A percentile compares a stretch with the other conserved stretches of the same genome.
Conservation (phyloP, 148 eudicot genomes). For the Rhododendron kiyosumense region DNA sequence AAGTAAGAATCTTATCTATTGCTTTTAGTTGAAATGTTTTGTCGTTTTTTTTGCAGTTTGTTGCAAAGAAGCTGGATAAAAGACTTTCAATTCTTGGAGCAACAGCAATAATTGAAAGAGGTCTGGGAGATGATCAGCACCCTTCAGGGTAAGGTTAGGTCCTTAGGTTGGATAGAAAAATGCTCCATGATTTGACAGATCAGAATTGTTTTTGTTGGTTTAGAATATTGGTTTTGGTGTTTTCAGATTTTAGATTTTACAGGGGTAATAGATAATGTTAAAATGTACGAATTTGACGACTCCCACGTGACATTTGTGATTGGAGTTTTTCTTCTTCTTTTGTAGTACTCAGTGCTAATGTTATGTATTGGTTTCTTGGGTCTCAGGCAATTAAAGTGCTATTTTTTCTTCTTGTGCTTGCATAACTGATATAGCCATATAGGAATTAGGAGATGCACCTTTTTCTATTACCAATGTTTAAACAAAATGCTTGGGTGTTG, state of each 20-base stretch:
- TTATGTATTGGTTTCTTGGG: not conserved
- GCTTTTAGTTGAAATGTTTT: not conserved
- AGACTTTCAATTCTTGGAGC: conserved; percentile 85
- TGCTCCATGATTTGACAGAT: not conserved
- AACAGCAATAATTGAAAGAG: conserved; percentile 62
- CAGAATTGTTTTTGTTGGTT: not conserved
- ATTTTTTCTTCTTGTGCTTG: not conserved
- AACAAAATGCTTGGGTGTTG: not conserved
- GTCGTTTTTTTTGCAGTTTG: conserved; percentile 56
- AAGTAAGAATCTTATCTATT: not conserved
- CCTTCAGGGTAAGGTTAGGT: conserved; percentile 76
- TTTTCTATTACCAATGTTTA: not conserved
- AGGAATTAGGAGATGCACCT: not conserved
- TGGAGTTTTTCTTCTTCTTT: not conserved
- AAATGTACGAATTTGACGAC: not conserved
- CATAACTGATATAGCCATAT: not conserved
- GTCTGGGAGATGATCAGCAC: conserved; percentile 97
- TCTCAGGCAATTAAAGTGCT: not conserved
- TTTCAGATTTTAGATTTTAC: not conserved
- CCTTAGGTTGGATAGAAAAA: not conserved
- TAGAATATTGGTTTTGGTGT: not conserved
- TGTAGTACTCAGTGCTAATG: not conserved
- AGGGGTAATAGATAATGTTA: not conserved
- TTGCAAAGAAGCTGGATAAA: conserved; percentile 91
- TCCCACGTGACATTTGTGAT: not conserved